Evolutionary conservation across 2,329 filamentous ascomycete genomes (phyloP), one percentile per base, ranked within the genome.

Genomic region (Claviceps sorghi): DNA sequence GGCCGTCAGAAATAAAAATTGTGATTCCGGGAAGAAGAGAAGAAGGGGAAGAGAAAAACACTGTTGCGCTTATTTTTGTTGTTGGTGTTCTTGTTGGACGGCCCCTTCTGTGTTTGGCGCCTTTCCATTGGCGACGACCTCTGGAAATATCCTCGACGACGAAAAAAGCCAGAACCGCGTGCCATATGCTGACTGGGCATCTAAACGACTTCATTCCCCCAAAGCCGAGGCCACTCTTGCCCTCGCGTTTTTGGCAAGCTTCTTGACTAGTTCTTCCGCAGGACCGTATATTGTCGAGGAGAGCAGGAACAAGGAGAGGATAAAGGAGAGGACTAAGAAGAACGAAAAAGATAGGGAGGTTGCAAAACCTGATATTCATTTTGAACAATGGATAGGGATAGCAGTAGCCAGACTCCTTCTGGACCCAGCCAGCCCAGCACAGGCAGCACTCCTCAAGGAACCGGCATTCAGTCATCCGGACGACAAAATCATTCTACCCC

Each of bases 371-470:
- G 6, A 26, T 36, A 5, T n/a, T 19, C 44, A 32, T 17, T 9
- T 43, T 50, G 53, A 49, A 48, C 54, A 22, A 68, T 68, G 65
- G 65, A 68, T 21, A 59, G 63, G 38, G 65, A 67, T 48, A 59
- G 52, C 52, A 58, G 59, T 52, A 59, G 59, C 44, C 59, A 61
- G 36, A 64, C 62, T 50, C 63, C 60, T 42, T 62, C 56, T 34
- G 61, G 56, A 19, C 58, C 55, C 45, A 67, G 59, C 53, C 64
- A 62, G 46, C 58, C 60, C 49, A 68, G 65, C 55, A 58, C 62
- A 29, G 61, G 59, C 46, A 64, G 60, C 56, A 69, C 67, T 9
- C 65, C 66, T 6, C 67, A 69, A 53, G 60, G 61, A 17, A 55
- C 52, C 4, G 57, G 59, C 29, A 60, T 64, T 36, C 63, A 61